Conservation (phyloP, 164 flowering plant genomes). For the Umbellularia californica region DNA sequence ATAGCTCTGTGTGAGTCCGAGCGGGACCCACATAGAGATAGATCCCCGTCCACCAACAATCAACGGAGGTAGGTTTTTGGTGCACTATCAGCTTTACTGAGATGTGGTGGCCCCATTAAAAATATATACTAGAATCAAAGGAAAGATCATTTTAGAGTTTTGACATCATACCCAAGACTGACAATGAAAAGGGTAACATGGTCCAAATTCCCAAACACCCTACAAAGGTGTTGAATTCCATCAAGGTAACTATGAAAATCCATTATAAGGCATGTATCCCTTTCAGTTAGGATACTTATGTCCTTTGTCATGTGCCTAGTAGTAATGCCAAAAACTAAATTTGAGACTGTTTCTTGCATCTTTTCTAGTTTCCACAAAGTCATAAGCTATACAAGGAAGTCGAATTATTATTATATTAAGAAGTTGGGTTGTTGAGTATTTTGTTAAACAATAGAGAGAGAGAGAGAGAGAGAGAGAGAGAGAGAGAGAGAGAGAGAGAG, state of each 20-base stretch:
- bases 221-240: conserved; percentile 4
- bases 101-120: background rate
- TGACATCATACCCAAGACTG: background rate
- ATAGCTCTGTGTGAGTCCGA: background rate
- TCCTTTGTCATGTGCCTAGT: background rate
- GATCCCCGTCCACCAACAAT: background rate
- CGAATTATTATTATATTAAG: background rate
- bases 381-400: background rate
- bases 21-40: background rate
- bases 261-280: background rate
- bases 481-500: background rate
- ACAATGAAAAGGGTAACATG: background rate
- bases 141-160: background rate
- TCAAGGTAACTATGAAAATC: background rate
- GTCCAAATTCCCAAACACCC: background rate
- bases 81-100: background rate
- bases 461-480: background rate
- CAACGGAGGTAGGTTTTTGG: background rate
- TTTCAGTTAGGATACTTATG: background rate
- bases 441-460: background rate
- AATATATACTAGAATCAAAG: background rate
- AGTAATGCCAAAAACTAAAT: background rate
- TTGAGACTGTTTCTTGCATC: background rate
- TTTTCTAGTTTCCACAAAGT: background rate
- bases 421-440: conserved; percentile 6